Evolutionary conservation across 257 asterid species (phyloP).

Genomic region (Leonotis leonurus): DNA sequence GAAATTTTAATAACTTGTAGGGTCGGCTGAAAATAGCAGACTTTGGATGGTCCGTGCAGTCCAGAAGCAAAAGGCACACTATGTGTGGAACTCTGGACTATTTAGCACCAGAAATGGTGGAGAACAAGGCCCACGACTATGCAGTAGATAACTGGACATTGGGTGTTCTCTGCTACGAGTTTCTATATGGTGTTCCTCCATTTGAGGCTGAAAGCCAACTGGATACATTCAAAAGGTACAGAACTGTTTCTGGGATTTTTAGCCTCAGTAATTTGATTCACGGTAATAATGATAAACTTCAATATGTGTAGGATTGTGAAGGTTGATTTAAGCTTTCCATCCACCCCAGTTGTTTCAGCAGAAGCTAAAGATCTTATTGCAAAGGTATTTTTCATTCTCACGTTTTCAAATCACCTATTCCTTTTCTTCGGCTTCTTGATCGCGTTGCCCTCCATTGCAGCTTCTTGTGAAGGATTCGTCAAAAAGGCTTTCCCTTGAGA

Average conservation of each 20-base stretch:
- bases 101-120: constrained; percentile 98
- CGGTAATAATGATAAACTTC: constrained; percentile 2
- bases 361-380: constrained; percentile 79
- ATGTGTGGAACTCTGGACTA: constrained; percentile 97
- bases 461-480: constrained; percentile 90
- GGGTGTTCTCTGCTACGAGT: constrained; percentile 85
- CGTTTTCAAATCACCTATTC: background rate
- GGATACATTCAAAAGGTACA: constrained; percentile 78
- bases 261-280: background rate
- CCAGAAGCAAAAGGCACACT: constrained; percentile 71
- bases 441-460: constrained; percentile 34
- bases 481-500: constrained; percentile 68
- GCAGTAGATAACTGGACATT: constrained; percentile 93
- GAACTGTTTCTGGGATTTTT: background rate
- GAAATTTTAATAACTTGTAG: constrained; percentile 25
- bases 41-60: constrained; percentile 97
- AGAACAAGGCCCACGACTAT: constrained; percentile 77
- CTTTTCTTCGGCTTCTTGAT: constrained; percentile 2
- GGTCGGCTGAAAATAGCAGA: constrained; percentile 91
- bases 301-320: constrained; percentile 54
- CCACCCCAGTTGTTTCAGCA: constrained; percentile 44
- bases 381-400: constrained; percentile 34
- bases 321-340: constrained; percentile 87
- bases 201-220: constrained; percentile 80
- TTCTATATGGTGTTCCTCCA: constrained; percentile 80